Evolutionary conservation across 257 asterid genomes (phyloP).

Genomic region (Thymus mandschuricus): DNA sequence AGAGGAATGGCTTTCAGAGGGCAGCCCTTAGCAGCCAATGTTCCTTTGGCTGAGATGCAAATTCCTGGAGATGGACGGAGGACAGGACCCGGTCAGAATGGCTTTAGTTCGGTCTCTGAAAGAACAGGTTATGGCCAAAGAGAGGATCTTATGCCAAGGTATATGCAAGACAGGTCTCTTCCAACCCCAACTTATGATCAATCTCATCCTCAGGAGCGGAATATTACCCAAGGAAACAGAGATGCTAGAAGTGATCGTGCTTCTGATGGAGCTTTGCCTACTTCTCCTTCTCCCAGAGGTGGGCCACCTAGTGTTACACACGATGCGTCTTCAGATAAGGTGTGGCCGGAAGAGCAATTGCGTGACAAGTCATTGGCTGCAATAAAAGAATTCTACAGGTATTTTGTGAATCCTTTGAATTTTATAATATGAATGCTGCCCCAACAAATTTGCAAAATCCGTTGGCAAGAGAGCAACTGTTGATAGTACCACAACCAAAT

Average conservation of each 20-base stretch:
- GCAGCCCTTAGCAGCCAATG: conserved; percentile 53
- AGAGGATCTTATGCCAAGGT: conserved; percentile 61
- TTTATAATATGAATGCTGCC: conserved; percentile 3
- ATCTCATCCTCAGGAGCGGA: conserved; percentile 49
- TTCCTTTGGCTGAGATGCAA: conserved; percentile 43
- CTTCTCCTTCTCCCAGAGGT: conserved; percentile 49
- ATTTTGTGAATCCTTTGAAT: conserved; percentile 24
- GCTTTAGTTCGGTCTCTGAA: conserved; percentile 58
- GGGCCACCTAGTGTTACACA: conserved; percentile 37
- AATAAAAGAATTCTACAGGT: conserved; percentile 90
- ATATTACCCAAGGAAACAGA: conserved; percentile 36
- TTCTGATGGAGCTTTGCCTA: conserved; percentile 39
- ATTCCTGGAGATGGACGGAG: conserved; percentile 54
- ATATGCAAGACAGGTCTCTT: conserved; percentile 54
- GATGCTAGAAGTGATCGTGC: conserved; percentile 42
- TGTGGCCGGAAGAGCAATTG: conserved; percentile 59
- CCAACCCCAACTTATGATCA: conserved; percentile 51
- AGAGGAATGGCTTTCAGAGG: conserved; percentile 87
- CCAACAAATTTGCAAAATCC: conserved; percentile 11
- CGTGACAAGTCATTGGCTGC: conserved; percentile 70
- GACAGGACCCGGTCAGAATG: conserved; percentile 58
- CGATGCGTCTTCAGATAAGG: conserved; percentile 55
- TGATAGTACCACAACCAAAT: background rate
- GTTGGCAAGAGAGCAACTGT: background rate
- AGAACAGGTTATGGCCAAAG: conserved; percentile 61